These are phyloP conservation scores for Ammopiptanthus mongolicus DNA, from an alignment of 306 rosid genomes.

Conservation along the genomic window DNA sequence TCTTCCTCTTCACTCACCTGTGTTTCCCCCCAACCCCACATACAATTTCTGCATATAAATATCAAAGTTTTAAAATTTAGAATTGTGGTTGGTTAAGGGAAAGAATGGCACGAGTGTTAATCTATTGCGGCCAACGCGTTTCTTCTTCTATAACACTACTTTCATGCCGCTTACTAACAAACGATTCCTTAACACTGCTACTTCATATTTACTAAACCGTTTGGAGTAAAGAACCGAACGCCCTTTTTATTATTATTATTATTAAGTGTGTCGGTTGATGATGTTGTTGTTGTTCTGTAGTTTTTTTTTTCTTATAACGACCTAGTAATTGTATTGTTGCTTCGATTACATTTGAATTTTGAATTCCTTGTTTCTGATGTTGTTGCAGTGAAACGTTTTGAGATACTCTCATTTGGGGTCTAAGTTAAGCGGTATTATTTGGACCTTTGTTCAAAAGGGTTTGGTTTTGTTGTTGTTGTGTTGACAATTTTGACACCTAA, in stretches of 20 bases:
- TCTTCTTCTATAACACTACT: neutral
- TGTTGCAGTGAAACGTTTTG: constrained; percentile 7
- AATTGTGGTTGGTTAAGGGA: neutral
- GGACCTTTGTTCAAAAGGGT: constrained; percentile 5
- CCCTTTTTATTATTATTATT: neutral
- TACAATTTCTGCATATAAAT: neutral
- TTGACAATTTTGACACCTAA: neutral
- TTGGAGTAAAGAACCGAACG: neutral
- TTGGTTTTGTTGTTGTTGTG: constrained; percentile 13
- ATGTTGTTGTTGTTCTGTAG: neutral
- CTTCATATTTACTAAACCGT: neutral
- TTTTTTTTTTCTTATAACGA: neutral
- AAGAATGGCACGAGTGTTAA: neutral
- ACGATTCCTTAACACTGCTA: neutral
- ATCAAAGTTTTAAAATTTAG: neutral
- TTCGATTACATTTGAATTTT: neutral
- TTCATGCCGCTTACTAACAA: neutral
- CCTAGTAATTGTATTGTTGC: neutral
- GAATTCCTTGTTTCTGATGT: neutral
- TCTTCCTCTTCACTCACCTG: neutral
- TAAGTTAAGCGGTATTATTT: constrained; percentile 3
- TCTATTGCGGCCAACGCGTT: neutral
- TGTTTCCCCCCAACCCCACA: neutral
- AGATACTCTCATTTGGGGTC: neutral
- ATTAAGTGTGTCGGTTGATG: neutral